Conservation (phyloP, 768 basidiomycete genomes). For the Clitopilus passeckerianus region DNA sequence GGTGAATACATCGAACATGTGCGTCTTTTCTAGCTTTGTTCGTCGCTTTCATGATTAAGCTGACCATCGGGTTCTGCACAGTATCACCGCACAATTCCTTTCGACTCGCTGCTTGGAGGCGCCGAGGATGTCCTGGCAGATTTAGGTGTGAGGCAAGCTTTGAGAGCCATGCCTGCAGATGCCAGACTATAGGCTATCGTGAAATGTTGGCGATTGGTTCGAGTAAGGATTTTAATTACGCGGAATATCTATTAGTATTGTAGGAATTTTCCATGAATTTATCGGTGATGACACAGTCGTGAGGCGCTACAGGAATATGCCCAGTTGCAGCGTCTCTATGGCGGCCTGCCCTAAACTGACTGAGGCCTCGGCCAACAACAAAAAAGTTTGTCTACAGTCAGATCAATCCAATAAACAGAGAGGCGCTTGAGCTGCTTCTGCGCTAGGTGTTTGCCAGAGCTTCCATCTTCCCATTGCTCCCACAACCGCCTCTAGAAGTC, state of each 20-base stretch:
- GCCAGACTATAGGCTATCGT: conserved; percentile 38
- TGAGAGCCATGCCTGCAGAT: conserved; percentile 57
- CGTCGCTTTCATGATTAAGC: not conserved
- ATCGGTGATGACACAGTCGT: no score
- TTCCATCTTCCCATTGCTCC: no score
- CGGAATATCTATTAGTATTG: no score
- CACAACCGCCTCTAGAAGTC: not conserved
- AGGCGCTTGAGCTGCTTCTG: no score
- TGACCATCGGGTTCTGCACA: conserved; percentile 11
- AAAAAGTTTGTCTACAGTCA: not conserved
- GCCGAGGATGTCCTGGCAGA: conserved; percentile 65
- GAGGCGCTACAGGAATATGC: no score
- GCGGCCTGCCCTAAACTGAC: not conserved
- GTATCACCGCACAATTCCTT: conserved; percentile 59
- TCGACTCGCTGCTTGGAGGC: conserved; percentile 69
- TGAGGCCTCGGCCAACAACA: not conserved
- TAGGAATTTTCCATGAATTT: no score
- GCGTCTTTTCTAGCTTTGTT: conserved; percentile 17
- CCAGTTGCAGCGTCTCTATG: not conserved
- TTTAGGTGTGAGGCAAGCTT: conserved; percentile 63
- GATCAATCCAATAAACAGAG: not conserved
- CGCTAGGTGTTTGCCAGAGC: no score
- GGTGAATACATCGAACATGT: conserved; percentile 73
- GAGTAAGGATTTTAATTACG: not conserved
- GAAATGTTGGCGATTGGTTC: not conserved